phyloP scores from a whole-genome alignment of 495 filamentous ascomycete genomes.

The Amorphotheca resinae region DNA sequence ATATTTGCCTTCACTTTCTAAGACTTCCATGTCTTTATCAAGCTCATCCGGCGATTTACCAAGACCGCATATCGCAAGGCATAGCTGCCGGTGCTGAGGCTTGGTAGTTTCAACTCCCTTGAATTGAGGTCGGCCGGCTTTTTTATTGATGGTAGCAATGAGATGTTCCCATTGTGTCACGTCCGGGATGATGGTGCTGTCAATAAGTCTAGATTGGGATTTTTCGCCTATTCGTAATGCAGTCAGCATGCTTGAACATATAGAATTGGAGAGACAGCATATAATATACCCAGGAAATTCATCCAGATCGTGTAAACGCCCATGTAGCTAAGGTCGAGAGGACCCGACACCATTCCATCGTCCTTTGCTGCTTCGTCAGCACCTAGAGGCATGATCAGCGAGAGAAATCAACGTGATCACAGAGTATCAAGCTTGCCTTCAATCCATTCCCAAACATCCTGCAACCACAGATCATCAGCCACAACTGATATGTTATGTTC shows the following conservation, averaged over 20 bases:
- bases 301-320: slow-evolving; percentile 74
- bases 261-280: background rate
- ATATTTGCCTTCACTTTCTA: slow-evolving; percentile 49
- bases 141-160: slow-evolving; percentile 33
- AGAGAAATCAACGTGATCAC: background rate
- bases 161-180: slow-evolving; percentile 35
- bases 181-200: slow-evolving; percentile 29
- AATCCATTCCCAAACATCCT: slow-evolving; percentile 68
- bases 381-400: slow-evolving; percentile 28
- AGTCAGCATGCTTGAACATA: slow-evolving; percentile 9
- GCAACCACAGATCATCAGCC: slow-evolving; percentile 59
- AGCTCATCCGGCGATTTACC: slow-evolving; percentile 44
- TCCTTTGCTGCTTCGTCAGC: slow-evolving; percentile 51
- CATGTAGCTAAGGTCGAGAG: slow-evolving; percentile 72
- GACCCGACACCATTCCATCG: slow-evolving; percentile 59
- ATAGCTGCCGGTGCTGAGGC: slow-evolving; percentile 64
- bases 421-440: slow-evolving; percentile 37
- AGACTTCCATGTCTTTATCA: slow-evolving; percentile 36
- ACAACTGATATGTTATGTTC: slow-evolving; percentile 53
- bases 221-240: slow-evolving; percentile 22
- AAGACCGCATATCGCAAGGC: slow-evolving; percentile 67
- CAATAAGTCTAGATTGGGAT: slow-evolving; percentile 28
- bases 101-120: slow-evolving; percentile 45
- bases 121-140: slow-evolving; percentile 28
- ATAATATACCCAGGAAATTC: slow-evolving; percentile 49